Base-by-base conservation (phyloP, 73 alveolate species). In the Tetrahymena malaccensis region DNA sequence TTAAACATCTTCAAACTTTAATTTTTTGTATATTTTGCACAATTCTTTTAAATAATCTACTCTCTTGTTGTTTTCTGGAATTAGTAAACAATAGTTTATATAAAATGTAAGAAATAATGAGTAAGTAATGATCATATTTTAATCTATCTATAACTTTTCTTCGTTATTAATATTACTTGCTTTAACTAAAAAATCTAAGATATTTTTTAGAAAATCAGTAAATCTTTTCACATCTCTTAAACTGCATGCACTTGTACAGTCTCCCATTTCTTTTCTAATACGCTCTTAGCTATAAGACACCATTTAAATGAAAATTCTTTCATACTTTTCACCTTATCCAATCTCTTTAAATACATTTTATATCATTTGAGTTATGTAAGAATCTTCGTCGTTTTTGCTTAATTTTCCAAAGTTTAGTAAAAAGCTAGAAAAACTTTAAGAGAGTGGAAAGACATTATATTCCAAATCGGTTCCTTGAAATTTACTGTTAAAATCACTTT, bases 371-470 rank as follows among this genome's bases (percentile, higher is more conserved):
- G 94, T 94, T 35, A 98, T 98, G 94, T 96, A 97, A 34, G 85
- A 57, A 43, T 85, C 94, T 85, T 95, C 98, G 43, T 97, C 97
- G 10, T 93, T 94, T 93, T 84, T 84, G 34, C 95, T 97, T 21
- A 97, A 95, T 31, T 94, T 89, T 50, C 96, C 96, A 93, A 94
- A 98, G 94, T 97, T 97, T 12, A n/a, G 4, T 21, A 13, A 3
- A 95, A 94, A 97, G 93, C 96, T 93, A 85, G 95, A 94, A 94
- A 98, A 33, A n/a, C 98, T 40, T 93, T 97, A 96, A 58, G 98
- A 98, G 55, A 97, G 85, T n/a, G 98, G 98, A 31, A 43, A 56
- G 21, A 98, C 98, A 43, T 93, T 55, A 94, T 98, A 98, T 70
- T 70, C 89, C 10, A 70, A 31, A 70, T 70, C 89, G 4, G n/a